These are phyloP conservation scores for Fusarium liriodendri DNA, from an alignment of 2,329 filamentous ascomycete species.

Conservation along the genomic window DNA sequence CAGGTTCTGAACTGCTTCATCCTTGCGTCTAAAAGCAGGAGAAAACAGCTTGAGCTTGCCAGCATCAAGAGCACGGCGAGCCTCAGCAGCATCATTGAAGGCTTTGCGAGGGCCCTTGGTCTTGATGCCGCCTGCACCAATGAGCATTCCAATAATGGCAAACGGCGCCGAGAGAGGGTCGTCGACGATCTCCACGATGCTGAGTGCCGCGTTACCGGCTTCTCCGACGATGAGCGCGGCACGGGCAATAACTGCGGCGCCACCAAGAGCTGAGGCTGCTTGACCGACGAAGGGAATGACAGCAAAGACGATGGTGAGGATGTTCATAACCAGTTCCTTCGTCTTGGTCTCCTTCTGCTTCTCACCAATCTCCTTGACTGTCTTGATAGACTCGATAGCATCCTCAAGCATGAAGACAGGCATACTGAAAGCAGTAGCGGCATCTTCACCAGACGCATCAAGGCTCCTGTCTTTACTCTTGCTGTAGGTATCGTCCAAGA, in stretches of 20 bases:
- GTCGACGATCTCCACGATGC: constrained; percentile 38
- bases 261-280: not conserved
- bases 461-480: not conserved
- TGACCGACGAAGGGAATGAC: not conserved
- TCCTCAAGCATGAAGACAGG: constrained; percentile 34
- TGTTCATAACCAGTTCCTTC: constrained; percentile 39
- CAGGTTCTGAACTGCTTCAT: not conserved
- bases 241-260: constrained; percentile 7
- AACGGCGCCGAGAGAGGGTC: constrained; percentile 42
- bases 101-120: not conserved
- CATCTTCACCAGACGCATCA: not conserved
- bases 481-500: not conserved
- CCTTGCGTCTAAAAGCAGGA: not conserved
- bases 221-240: constrained; percentile 30
- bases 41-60: not conserved
- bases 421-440: not conserved
- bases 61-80: not conserved
- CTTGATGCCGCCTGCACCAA: not conserved
- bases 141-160: constrained; percentile 39
- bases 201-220: constrained; percentile 36
- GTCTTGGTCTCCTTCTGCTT: constrained; percentile 35
- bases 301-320: constrained; percentile 45
- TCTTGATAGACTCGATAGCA: constrained; percentile 38
- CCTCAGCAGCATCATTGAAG: not conserved
- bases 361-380: constrained; percentile 41